Conservation (phyloP, 116 monocot genomes). For the Posidonia oceanica region DNA sequence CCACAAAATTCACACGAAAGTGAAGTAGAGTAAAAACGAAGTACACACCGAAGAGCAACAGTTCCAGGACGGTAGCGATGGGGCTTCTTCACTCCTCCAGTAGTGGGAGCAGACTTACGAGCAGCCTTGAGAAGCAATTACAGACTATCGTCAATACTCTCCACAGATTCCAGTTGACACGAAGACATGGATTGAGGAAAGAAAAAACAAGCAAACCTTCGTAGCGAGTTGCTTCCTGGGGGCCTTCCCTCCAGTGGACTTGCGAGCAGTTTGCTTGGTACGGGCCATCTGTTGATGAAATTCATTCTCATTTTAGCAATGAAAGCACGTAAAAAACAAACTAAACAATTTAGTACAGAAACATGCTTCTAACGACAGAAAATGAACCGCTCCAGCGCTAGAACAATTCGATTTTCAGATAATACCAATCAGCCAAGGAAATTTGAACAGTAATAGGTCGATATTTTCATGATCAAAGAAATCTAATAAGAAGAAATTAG, state of each 20-base stretch:
- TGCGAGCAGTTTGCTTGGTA: constrained; percentile 27
- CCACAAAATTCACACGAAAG: neutral
- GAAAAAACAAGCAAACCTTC: constrained; percentile 7
- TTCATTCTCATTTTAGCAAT: neutral
- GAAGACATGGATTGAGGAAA: neutral
- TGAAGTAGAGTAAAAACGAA: neutral
- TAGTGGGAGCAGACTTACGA: constrained; percentile 18
- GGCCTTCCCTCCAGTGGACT: constrained; percentile 28
- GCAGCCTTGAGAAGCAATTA: constrained; percentile 9
- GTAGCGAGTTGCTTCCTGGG: constrained; percentile 28
- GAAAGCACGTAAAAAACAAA: too few species aligned
- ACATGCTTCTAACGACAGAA: too few species aligned
- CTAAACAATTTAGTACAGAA: too few species aligned
- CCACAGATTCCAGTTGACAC: too few species aligned
- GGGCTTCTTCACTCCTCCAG: constrained; percentile 27
- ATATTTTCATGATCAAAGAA: too few species aligned
- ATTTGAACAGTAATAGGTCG: too few species aligned
- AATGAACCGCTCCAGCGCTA: too few species aligned
- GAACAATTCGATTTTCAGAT: too few species aligned
- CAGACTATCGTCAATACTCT: too few species aligned
- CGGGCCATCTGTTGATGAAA: constrained; percentile 14
- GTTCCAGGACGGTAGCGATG: constrained; percentile 27
- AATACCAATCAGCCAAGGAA: too few species aligned
- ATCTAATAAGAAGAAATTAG: too few species aligned
- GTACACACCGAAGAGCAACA: constrained; percentile 17